Evolutionary conservation across 2,329 filamentous ascomycete species (phyloP), one percentile per base, ranked within the genome.

Genomic region (Stemphylium lycopersici): DNA sequence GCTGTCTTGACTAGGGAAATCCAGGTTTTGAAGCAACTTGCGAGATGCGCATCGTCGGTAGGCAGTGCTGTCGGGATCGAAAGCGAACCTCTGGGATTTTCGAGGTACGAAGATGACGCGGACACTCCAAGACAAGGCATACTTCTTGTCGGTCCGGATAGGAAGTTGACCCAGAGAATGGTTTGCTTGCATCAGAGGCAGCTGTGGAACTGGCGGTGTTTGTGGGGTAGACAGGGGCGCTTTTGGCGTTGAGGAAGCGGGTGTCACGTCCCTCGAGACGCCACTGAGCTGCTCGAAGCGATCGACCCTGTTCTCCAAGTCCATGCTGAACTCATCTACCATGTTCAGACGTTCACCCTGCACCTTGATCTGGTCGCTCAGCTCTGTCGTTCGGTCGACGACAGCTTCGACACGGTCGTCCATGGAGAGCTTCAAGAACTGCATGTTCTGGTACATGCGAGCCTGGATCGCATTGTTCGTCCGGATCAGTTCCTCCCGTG

Each of bases 261-360:
- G 72, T 38, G 72, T 74, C 12, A 62, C 55, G 38, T 69, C 70
- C 52, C 67, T 67, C 18, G 67, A 71, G 29, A 52, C 32, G 10
- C 68, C 59, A 47, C 51, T 59, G 34, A 43, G 40, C 38, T 65
- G 53, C 54, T 76, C 72, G n/a, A 75, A 58, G 51, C 65, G 65
- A 39, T 77, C 74, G 18, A 77, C 58, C 37, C 73, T 61, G 47
- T 74, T 71, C 52, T 77, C 74, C 26, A 76, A 54, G 12, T 76
- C 72, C 74, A 77, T 77, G 15, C 71, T 73, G 13, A 70, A 67
- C 37, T 77, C 74, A 47, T 77, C 74, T n/a, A 77, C 68, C 58
- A 74, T 65, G 13, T 62, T 70, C 56, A 77, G 48, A 39, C 71
- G 67, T 59, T 75, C 70, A 12, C 48, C 55, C 48, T 74, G 70